These are phyloP conservation scores for Amoebophrya sp. DNA, from an alignment of 169 alveolate genomes.

Conservation along the genomic window DNA sequence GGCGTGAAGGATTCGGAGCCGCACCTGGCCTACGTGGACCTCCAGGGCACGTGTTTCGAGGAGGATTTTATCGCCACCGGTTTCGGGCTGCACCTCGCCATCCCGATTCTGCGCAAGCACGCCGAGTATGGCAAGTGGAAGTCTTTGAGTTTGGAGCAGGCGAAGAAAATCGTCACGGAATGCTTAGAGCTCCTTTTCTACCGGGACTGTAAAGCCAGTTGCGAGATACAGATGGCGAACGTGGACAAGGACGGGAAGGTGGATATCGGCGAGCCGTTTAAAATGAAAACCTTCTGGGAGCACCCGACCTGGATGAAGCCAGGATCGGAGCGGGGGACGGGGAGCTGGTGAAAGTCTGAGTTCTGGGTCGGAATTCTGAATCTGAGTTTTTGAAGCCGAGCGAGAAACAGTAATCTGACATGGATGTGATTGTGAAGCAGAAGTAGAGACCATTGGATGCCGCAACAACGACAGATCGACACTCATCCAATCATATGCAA, in stretches of 20 bases:
- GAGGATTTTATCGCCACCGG: not conserved
- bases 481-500: too few species aligned
- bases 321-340: not conserved
- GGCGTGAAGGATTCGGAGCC: not conserved
- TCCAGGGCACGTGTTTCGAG: not conserved
- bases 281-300: not conserved
- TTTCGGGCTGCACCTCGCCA: not conserved
- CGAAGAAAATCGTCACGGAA: too few species aligned
- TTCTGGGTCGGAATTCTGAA: too few species aligned
- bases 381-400: too few species aligned
- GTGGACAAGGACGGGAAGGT: not conserved
- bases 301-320: not conserved
- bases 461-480: too few species aligned
- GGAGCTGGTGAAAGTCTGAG: not conserved
- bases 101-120: not conserved
- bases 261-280: not conserved
- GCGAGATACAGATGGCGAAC: not conserved
- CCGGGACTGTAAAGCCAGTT: not conserved
- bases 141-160: not conserved
- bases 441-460: too few species aligned
- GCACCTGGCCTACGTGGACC: not conserved
- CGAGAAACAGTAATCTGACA: too few species aligned
- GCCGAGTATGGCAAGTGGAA: not conserved
- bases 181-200: not conserved
- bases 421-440: too few species aligned